These are phyloP conservation scores for Fraxinus albicans DNA, from an alignment of 305 asterid genomes.

Conservation along the genomic window DNA sequence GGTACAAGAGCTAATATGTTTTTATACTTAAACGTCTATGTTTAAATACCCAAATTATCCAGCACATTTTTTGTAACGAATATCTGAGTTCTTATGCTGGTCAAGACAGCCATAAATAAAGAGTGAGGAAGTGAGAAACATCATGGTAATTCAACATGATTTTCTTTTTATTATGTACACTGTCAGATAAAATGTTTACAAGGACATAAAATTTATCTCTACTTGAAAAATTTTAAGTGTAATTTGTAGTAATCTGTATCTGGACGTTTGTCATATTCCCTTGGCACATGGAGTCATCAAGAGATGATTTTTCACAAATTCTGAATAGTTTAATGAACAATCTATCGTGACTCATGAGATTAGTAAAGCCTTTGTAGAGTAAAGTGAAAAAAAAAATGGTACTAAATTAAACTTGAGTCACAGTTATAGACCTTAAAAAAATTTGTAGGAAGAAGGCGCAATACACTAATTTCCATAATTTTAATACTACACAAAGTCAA, in stretches of 20 bases:
- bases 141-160: not conserved
- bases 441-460: not conserved
- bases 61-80: constrained; percentile 28
- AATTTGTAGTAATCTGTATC: constrained; percentile 13
- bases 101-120: constrained; percentile 15
- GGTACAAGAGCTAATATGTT: constrained; percentile 3
- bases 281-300: constrained; percentile 12
- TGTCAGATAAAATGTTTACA: not conserved
- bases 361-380: constrained; percentile 9
- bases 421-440: not conserved
- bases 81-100: constrained; percentile 29
- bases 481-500: not conserved
- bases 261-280: constrained; percentile 6
- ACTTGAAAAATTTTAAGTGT: not conserved
- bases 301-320: constrained; percentile 12
- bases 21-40: constrained; percentile 26
- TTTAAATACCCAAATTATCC: constrained; percentile 25
- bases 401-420: not conserved
- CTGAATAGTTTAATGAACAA: not conserved
- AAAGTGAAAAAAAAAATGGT: not conserved
- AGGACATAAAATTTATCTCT: not conserved
- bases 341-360: not conserved
- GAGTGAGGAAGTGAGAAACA: not conserved
- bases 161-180: not conserved
- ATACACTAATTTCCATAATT: not conserved